Base-by-base conservation (phyloP, 2,329 filamentous ascomycete species). In the Colletotrichum abscissum region DNA sequence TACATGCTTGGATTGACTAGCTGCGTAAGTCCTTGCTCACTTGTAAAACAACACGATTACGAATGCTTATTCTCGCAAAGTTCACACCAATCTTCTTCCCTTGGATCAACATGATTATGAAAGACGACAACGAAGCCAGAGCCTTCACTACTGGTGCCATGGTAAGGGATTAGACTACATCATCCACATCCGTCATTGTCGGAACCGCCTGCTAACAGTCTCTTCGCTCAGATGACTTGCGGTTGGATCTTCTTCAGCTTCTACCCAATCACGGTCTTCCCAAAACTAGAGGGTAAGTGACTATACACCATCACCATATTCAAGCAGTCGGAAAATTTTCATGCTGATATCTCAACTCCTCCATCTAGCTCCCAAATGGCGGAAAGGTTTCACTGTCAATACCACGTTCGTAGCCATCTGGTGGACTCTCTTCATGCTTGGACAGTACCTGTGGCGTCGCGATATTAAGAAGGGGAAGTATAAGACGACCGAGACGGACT, bases 331-430 rank as follows among this genome's bases (percentile, higher is more conserved):
- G n/a, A n/a, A n/a, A n/a, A n/a, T n/a, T n/a, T n/a, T n/a, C n/a
- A 35, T 35, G 33, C 33, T 35, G 33, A 35, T 35, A 35, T 12
- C 2, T 12, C 8, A 0, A 11, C 33, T 12, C 33, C 16, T 3
- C 14, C 5, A 19, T 42, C 16, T 19, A 42, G 38, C 67, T 9
- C 74, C 75, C 1, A 52, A 65, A 11, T 76, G 75, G 74, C 59
- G 54, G 38, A 76, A 75, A 30, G 75, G 74, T 0, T 76, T 60
- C 49, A 76, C 62, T n/a, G 75, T 76, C 49, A 76, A 76, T 33
- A 69, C 33, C 16, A 26, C 46, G 1, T 73, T 69, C 26, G 26
- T 73, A 1, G 60, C 30, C 24, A n/a, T 22, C 16, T 73, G 26
- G 22, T 73, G 70, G 70, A 22, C 49, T 5, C 46, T 73, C 7